Evolutionary conservation across 2,329 filamentous ascomycete species (phyloP), one percentile per base, ranked within the genome.

Genomic region (Pyricularia sp.): DNA sequence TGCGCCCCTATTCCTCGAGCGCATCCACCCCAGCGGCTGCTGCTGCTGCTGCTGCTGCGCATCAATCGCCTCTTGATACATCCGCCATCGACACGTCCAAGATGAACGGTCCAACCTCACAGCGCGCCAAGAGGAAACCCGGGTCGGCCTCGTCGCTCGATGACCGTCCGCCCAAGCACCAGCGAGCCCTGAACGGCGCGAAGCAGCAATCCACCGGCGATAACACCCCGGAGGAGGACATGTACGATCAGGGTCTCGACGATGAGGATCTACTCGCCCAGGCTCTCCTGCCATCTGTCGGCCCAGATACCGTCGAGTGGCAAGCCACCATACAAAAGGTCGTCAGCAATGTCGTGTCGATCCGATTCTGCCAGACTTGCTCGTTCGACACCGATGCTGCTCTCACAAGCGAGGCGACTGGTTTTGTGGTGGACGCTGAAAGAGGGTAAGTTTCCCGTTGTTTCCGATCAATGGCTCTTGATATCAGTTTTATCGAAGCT

Each of bases 341-440:
- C 3, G 93, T 99, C 64, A 88, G 89, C 74, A 96, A 93, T 70
- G 94, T 97, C 22, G 94, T 99, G 62, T 96, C 93, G n/a, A 97
- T 99, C 72, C 90, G 96, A 70, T 99, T 99, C 79, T 97, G 93
- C 75, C 92, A 97, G 81, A 97, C 94, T 0, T 96, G 91, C 75
- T 93, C 93, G 28, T 99, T 99, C 75, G 94, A 99, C 75, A 97
- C 94, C n/a, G 94, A 99, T 71, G 81, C 91, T 31, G 94, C 94
- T 7, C 83, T 96, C 75, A 91, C 91, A 22, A 97, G 92, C 72
- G 94, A 99, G 78, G 94, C 94, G 3, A 99, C 94, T 0, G 94
- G 94, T 8, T 99, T 99, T 73, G 93, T 99, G 19, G 94, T 99
- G 28, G 94, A 99, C 78, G 91, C 94, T 5, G 88, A 96, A 77